phyloP scores from a whole-genome alignment of 192 early-diverging fungal species.

The Umbelopsis vinacea region DNA sequence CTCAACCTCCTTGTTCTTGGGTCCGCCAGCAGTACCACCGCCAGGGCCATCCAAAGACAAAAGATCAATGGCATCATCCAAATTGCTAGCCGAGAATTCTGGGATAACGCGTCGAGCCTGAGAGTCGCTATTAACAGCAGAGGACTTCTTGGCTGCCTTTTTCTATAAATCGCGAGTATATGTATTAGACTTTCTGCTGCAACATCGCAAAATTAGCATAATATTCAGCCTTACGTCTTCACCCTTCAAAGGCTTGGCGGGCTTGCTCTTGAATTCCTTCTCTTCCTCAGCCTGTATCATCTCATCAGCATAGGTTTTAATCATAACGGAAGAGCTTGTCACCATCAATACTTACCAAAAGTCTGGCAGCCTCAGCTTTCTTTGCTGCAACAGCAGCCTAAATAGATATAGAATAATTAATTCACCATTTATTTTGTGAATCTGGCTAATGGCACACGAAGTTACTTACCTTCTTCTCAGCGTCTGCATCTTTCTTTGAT shows the following conservation, averaged over 20 bases:
- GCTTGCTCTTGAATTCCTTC: constrained; percentile 50
- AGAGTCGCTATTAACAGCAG: constrained; percentile 48
- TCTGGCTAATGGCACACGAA: neutral
- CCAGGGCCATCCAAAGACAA: constrained; percentile 48
- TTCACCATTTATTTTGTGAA: neutral
- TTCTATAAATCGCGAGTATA: constrained; percentile 39
- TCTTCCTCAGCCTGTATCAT: constrained; percentile 50
- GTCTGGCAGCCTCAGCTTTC: constrained; percentile 48
- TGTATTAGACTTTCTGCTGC: neutral
- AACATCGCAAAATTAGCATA: neutral
- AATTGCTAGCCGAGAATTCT: constrained; percentile 75
- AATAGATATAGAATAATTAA: neutral
- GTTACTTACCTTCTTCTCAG: constrained; percentile 46
- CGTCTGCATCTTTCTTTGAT: constrained; percentile 65
- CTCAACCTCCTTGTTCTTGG: constrained; percentile 60
- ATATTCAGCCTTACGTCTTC: constrained; percentile 42
- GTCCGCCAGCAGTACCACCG: constrained; percentile 23
- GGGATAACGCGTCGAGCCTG: constrained; percentile 58
- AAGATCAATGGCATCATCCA: constrained; percentile 87
- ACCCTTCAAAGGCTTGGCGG: constrained; percentile 43
- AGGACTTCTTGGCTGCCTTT: constrained; percentile 60
- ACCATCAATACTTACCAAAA: constrained; percentile 40
- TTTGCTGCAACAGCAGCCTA: constrained; percentile 51
- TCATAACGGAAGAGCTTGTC: too few species aligned
- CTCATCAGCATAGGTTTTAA: neutral